These are phyloP conservation scores for Coemansia sp. DNA, from an alignment of 192 early-diverging fungal genomes.

Conservation along the genomic window DNA sequence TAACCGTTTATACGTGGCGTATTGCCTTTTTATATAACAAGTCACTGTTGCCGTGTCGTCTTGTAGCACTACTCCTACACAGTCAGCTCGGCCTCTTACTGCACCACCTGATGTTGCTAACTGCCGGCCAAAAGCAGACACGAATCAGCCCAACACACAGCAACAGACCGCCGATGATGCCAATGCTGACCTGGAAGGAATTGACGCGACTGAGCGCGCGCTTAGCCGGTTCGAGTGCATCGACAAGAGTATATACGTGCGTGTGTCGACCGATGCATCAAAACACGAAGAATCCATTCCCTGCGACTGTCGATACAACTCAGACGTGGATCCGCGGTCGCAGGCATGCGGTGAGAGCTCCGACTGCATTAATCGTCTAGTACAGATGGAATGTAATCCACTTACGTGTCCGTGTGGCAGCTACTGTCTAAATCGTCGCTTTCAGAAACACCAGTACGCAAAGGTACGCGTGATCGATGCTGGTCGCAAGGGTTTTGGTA, in stretches of 20 bases:
- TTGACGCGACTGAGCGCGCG: conserved; percentile 35
- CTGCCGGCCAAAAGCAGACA: conserved; percentile 3
- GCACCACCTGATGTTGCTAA: conserved; percentile 8
- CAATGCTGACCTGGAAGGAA: conserved; percentile 23
- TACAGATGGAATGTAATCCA: conserved; percentile 89
- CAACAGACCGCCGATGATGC: conserved; percentile 1
- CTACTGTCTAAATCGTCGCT: conserved; percentile 88
- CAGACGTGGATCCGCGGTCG: conserved; percentile 58
- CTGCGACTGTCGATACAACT: conserved; percentile 50
- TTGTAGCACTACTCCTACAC: conserved; percentile 7
- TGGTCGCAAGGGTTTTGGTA: conserved; percentile 92
- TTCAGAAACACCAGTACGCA: conserved; percentile 83
- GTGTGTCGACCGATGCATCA: conserved; percentile 33
- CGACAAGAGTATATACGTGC: conserved; percentile 48
- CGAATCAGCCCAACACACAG: conserved; percentile 1
- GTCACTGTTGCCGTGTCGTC: not conserved
- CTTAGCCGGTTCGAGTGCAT: conserved; percentile 31
- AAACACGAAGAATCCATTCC: conserved; percentile 51
- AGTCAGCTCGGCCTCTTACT: not conserved
- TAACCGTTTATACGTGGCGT: not conserved
- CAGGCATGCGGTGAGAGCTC: conserved; percentile 86
- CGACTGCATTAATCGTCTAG: conserved; percentile 89
- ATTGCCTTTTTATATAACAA: not conserved
- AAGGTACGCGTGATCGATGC: conserved; percentile 84
- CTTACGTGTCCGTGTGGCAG: conserved; percentile 84